Evolutionary conservation across 75 land plant genomes (phyloP).

Genomic region (Picea sitchensis): DNA sequence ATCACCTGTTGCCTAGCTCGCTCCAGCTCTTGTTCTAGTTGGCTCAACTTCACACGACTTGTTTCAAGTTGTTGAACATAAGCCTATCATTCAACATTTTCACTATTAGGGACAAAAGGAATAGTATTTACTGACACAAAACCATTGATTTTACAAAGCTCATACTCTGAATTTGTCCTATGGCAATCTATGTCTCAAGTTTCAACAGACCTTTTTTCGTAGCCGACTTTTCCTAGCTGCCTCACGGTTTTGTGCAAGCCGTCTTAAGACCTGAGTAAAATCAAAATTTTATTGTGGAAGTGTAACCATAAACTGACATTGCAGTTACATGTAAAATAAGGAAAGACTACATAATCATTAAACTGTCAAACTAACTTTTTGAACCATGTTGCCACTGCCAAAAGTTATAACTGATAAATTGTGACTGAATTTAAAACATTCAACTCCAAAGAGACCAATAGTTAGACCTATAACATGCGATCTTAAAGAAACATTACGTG

Average conservation of each 20-base stretch:
- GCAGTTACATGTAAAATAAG: neutral
- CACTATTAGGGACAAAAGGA: neutral
- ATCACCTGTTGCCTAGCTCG: conserved; percentile 62
- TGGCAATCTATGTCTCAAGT: neutral
- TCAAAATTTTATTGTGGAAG: neutral
- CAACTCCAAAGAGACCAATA: neutral
- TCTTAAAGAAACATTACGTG: neutral
- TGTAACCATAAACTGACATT: neutral
- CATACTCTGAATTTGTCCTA: neutral
- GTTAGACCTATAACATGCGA: neutral
- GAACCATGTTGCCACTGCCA: neutral
- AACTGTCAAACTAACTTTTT: neutral
- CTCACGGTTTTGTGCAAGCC: conserved; percentile 91
- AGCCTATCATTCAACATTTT: conserved; percentile 36
- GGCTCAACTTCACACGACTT: conserved; percentile 59
- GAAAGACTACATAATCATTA: neutral
- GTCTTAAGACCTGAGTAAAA: conserved; percentile 50
- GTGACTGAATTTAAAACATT: neutral
- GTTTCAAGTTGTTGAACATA: conserved; percentile 80
- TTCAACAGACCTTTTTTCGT: conserved; percentile 66
- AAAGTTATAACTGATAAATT: neutral
- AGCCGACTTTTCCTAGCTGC: conserved; percentile 92
- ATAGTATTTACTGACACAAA: neutral
- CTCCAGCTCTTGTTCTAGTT: conserved; percentile 72
- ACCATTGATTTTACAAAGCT: neutral